Base-by-base conservation (phyloP, 208 protist species). In the Acanthamoeba healyi region DNA sequence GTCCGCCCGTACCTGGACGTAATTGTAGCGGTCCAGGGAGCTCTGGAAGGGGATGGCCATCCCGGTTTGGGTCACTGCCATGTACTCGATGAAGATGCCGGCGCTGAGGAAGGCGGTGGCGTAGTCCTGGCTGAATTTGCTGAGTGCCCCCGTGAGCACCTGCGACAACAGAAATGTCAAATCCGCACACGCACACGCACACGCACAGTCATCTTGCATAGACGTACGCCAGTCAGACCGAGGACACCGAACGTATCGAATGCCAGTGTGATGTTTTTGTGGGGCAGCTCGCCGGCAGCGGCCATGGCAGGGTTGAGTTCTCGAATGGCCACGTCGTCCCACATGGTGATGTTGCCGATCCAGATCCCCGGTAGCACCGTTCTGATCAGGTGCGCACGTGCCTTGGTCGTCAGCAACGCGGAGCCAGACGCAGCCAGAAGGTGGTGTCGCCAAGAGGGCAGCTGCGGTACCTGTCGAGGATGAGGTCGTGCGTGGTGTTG, bases 331-430 rank as follows among this genome's bases (percentile, higher is more conserved):
- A 26, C 34, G 70, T 79, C 70, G 36, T 79, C 36, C 70, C 70
- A 79, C 36, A 44, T 79, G 70, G 70, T 79, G 70, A 79, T 46
- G 70, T 79, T 46, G 70, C 70, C 70, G 36, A 79, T 1, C 70
- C 70, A 79, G 17, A 79, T 79, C 34, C 36, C 70, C 6, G 70
- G 36, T 17, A 79, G 70, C 70, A 46, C 38, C 29, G n/a, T 44
- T 44, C 70, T 79, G 36, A 63, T 1, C 15, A 29, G 6, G 46
- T 51, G 46, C 17, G 46, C 46, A 15, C 17, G 46, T 51, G 46
- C 46, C n/a, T n/a, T n/a, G n/a, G n/a, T n/a, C n/a, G n/a, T n/a
- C n/a, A n/a, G n/a, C n/a, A n/a, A n/a, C n/a, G n/a, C n/a, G n/a
- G n/a, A n/a, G n/a, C n/a, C n/a, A n/a, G n/a, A n/a, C n/a, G n/a